These are phyloP conservation scores for Rhodotorula kratochvilovae DNA, from an alignment of 768 basidiomycete species.

Conservation along the genomic window DNA sequence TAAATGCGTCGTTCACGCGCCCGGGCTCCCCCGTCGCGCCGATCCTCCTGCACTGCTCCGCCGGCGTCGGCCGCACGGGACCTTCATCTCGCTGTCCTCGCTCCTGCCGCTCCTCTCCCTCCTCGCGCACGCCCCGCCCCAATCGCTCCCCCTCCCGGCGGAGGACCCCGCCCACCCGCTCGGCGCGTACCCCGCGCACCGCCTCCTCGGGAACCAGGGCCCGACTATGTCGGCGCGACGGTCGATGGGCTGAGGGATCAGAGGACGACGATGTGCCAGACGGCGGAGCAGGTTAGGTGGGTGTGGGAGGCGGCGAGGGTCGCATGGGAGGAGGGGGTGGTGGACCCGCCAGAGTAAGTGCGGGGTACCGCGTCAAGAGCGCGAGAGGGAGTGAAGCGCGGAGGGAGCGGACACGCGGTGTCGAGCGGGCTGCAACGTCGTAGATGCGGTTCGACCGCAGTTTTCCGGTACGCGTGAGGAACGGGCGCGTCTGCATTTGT, in stretches of 20 bases:
- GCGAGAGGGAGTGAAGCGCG: too few relatives aligned
- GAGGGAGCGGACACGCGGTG: too few relatives aligned
- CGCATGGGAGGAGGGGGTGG: slow-evolving; percentile 17
- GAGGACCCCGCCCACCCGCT: background rate
- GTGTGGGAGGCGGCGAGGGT: slow-evolving; percentile 19
- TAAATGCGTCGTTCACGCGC: slow-evolving; percentile 1
- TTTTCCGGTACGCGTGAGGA: too few relatives aligned
- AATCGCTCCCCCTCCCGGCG: background rate
- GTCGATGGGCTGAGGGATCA: slow-evolving; percentile 40
- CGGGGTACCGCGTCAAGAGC: too few relatives aligned
- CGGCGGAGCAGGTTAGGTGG: slow-evolving; percentile 31
- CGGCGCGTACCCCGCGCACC: background rate
- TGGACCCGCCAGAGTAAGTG: background rate
- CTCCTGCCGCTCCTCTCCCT: slow-evolving; percentile 56
- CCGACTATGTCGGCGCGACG: slow-evolving; percentile 33
- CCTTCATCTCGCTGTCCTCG: slow-evolving; percentile 75
- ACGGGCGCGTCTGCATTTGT: too few relatives aligned
- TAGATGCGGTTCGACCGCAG: too few relatives aligned
- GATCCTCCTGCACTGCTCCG: slow-evolving; percentile 74
- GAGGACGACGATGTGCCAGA: slow-evolving; percentile 41
- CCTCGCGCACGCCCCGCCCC: background rate
- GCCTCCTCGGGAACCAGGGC: background rate
- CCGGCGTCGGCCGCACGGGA: slow-evolving; percentile 79
- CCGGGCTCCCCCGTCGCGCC: background rate
- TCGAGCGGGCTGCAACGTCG: too few relatives aligned